Percentiles rank a stretch among this genome's conserved stretches.
phyloP scores from a whole-genome alignment of 129 eudicot species.

The Arctium minus region DNA sequence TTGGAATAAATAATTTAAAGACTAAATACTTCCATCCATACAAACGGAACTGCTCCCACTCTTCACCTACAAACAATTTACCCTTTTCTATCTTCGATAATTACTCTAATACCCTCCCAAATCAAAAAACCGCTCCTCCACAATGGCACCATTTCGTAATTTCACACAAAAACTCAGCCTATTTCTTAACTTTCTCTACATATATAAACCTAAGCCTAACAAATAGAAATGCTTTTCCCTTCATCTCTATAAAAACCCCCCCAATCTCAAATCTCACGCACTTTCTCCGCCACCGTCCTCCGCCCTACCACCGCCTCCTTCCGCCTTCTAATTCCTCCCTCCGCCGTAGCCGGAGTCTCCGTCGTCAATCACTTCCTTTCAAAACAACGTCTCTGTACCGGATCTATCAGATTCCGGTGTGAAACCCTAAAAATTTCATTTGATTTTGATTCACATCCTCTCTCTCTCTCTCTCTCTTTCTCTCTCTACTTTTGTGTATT shows the following conservation, averaged over 20 bases:
- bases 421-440: slow-evolving; percentile 24
- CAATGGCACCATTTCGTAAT: slow-evolving; percentile 14
- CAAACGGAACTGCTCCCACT: background rate
- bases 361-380: background rate
- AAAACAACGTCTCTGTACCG: background rate
- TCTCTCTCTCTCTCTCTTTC: background rate
- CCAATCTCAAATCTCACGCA: background rate
- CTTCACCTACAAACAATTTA: background rate
- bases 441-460: background rate
- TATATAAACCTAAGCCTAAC: slow-evolving; percentile 7
- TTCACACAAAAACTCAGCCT: background rate
- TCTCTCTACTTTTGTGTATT: background rate
- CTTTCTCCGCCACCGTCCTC: slow-evolving; percentile 4
- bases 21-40: background rate
- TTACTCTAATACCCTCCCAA: background rate
- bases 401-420: slow-evolving; percentile 21
- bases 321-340: background rate
- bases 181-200: background rate
- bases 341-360: slow-evolving; percentile 5
- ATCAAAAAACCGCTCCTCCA: background rate
- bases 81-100: background rate
- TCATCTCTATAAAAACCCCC: slow-evolving; percentile 25
- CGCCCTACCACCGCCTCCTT: slow-evolving; percentile 10
- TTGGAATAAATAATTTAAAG: no score
- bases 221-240: background rate